Base-by-base conservation (phyloP, 1,139 yeast species). In the Saccharomycopsis phalli region DNA sequence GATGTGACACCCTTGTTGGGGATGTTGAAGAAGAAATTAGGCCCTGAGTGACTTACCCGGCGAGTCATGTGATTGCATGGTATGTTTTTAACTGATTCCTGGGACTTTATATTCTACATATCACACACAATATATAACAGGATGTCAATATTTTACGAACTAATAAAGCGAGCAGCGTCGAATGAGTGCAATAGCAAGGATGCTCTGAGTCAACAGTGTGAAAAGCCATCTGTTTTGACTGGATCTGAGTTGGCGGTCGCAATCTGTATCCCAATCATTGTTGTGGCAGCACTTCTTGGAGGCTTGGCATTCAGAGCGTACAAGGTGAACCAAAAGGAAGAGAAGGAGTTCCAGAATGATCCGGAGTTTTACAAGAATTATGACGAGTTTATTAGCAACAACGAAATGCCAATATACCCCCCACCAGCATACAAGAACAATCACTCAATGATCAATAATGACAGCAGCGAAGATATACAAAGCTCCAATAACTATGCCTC, bases 181-280 rank as follows among this genome's bases (percentile, higher is more conserved):
- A 18, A 31, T 3, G 28, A 26, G 4, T 31, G 41, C 30, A 34
- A 33, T 22, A 27, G 28, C 4, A 26, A 26, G 29, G 29, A 37
- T 4, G 13, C 37, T 7, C 19, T 14, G 22, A 13, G 25, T 19
- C 43, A 38, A 21, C 29, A 35, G 29, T 44, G 47, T 23, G 43
- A 44, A 20, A 44, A 42, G 35, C 47, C 47, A 13, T 21, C 34
- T 11, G 30, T 26, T 7, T 13, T 43, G 21, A 34, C 38, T 4
- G 37, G 41, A 13, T 74, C 80, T 42, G 81, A 74, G 3, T 61
- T 80, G 25, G 83, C 82, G 0, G 81, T 79, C 28, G 77, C 71
- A 5, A 65, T 81, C 17, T 32, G 37, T 29, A 31, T 44, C 8
- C 93, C 93, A 0, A 71, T 72, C 6, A 70, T 66, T 4, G 69